Evolutionary conservation across 2,329 filamentous ascomycete genomes (phyloP).

Genomic region (Ophiocordyceps robertsii): DNA sequence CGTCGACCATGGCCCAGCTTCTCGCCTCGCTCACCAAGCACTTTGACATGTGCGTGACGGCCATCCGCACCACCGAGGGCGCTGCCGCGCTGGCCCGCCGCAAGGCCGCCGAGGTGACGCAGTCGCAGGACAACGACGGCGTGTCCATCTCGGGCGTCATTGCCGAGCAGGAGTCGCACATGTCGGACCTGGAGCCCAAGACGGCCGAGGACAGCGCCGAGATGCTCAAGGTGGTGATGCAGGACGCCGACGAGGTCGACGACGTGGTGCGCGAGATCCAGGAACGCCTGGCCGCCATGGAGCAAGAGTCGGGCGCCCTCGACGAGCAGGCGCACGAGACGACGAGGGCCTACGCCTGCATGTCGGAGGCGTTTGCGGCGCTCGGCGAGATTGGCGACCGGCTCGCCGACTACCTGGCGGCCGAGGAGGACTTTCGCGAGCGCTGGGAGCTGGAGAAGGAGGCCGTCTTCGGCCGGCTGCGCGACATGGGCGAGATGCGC

Average conservation of each 20-base stretch:
- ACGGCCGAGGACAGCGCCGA: slow-evolving; percentile 64
- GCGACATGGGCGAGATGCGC: slow-evolving; percentile 63
- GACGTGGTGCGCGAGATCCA: slow-evolving; percentile 58
- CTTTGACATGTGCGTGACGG: slow-evolving; percentile 87
- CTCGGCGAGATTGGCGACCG: slow-evolving; percentile 56
- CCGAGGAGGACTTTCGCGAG: slow-evolving; percentile 48
- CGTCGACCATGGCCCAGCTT: slow-evolving; percentile 68
- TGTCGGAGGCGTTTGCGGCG: slow-evolving; percentile 48
- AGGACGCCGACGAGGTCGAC: slow-evolving; percentile 55
- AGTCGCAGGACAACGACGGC: slow-evolving; percentile 29
- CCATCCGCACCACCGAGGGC: slow-evolving; percentile 80
- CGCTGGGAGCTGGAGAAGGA: slow-evolving; percentile 65
- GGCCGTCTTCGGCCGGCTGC: slow-evolving; percentile 53
- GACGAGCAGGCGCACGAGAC: slow-evolving; percentile 44
- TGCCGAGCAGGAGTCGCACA: slow-evolving; percentile 38
- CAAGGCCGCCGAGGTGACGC: slow-evolving; percentile 51
- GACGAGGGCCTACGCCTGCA: slow-evolving; percentile 36
- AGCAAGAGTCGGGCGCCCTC: slow-evolving; percentile 52
- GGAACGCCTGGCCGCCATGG: slow-evolving; percentile 65
- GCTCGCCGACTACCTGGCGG: slow-evolving; percentile 50
- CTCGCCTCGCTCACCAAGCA: slow-evolving; percentile 72
- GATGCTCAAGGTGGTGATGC: slow-evolving; percentile 68
- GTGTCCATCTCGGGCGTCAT: slow-evolving; percentile 57
- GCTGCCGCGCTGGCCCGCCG: slow-evolving; percentile 55
- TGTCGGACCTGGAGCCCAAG: slow-evolving; percentile 50